phyloP scores from a whole-genome alignment of 139 green algal species.

The Yamagishiella unicocca region DNA sequence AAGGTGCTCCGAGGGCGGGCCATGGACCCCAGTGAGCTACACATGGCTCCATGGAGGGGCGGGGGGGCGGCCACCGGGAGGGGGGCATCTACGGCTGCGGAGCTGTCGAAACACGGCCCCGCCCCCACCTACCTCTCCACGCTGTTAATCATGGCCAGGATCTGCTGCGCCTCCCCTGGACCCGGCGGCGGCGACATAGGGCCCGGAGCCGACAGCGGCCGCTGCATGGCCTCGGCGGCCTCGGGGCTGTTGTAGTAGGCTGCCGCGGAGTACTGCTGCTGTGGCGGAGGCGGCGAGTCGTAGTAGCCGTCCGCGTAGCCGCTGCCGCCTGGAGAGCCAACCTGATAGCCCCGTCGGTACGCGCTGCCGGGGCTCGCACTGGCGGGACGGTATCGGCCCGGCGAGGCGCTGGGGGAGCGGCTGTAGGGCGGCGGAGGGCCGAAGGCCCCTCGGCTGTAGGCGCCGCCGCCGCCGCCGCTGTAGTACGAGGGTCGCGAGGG shows the following conservation, averaged over 20 bases:
- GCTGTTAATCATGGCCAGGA: conserved; percentile 23
- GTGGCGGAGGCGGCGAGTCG: not conserved
- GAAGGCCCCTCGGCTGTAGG: not conserved
- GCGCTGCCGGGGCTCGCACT: not conserved
- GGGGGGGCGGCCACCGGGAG: too few species aligned
- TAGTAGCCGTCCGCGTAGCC: not conserved
- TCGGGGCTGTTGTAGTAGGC: not conserved
- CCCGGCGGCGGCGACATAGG: not conserved
- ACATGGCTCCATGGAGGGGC: too few species aligned
- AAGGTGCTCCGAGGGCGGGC: too few species aligned
- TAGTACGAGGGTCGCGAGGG: conserved; percentile 22
- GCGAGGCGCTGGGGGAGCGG: not conserved
- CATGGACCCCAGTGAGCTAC: too few species aligned
- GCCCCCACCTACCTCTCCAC: conserved; percentile 34
- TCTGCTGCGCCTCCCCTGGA: conserved; percentile 7
- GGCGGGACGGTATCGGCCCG: not conserved
- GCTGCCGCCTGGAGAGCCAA: not conserved
- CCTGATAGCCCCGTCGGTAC: not conserved
- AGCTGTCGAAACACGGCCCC: not conserved
- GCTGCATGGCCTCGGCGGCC: not conserved
- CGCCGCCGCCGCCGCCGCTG: not conserved
- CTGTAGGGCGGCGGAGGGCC: not conserved
- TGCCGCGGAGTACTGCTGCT: not conserved
- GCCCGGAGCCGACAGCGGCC: conserved; percentile 14
- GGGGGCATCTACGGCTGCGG: too few species aligned